Evolutionary conservation across 208 protist genomes (phyloP).

Genomic region (Crithidia mellificae): DNA sequence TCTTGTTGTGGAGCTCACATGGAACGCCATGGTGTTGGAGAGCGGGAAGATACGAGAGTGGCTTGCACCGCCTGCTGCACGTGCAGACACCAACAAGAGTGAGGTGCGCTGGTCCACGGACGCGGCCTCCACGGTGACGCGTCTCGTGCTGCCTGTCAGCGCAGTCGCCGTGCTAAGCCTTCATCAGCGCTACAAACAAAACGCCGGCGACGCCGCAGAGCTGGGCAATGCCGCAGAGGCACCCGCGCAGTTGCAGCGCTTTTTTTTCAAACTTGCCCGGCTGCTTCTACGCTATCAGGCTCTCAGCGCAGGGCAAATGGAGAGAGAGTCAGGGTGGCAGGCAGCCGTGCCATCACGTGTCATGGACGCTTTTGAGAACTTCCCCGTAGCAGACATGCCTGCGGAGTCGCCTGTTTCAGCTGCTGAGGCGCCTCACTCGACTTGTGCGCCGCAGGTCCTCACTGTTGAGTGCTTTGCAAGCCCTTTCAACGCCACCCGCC

Average conservation of each 20-base stretch:
- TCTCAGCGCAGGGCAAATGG: conserved; percentile 28
- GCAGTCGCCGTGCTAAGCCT: conserved; percentile 7
- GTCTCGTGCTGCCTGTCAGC: conserved; percentile 15
- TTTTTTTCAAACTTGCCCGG: conserved; percentile 14
- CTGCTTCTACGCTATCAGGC: conserved; percentile 47
- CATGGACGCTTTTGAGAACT: conserved; percentile 29
- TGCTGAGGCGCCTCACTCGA: too few species aligned
- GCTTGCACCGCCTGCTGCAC: conserved; percentile 1
- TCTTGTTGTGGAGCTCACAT: conserved; percentile 18
- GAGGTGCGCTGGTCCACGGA: background rate
- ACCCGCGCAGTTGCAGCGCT: too few species aligned
- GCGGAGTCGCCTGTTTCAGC: background rate
- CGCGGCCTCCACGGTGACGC: background rate
- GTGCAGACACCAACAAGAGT: background rate
- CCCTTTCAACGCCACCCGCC: conserved; percentile 46
- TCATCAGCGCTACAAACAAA: conserved; percentile 6
- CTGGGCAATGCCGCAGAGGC: too few species aligned
- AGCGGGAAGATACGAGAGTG: conserved; percentile 6
- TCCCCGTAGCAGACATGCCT: background rate
- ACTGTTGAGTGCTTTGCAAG: conserved; percentile 47
- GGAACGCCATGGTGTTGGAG: background rate
- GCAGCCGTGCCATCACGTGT: conserved; percentile 35
- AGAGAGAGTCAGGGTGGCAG: conserved; percentile 45
- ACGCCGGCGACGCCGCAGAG: too few species aligned
- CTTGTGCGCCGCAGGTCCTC: background rate